A percentile compares a stretch with the other conserved stretches of the same genome.
Conservation (phyloP, 1,139 yeast genomes). For the Suhomyces coccinellae region DNA sequence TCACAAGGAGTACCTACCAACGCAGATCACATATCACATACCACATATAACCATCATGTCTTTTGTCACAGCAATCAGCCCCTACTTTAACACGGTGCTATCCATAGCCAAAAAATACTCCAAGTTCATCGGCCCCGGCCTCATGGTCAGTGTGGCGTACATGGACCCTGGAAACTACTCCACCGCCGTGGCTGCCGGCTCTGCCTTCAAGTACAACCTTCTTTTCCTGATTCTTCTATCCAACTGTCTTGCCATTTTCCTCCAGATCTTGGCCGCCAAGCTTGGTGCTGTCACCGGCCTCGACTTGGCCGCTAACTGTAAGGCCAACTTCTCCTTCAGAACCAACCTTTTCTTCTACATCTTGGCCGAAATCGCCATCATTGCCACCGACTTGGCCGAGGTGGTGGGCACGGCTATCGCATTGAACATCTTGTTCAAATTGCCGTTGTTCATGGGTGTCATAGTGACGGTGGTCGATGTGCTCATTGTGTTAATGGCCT, state of each 20-base stretch:
- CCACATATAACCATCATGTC: neutral
- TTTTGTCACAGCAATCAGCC: neutral
- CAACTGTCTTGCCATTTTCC: constrained; percentile 80
- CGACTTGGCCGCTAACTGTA: constrained; percentile 79
- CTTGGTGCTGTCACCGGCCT: constrained; percentile 84
- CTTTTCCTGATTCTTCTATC: constrained; percentile 79
- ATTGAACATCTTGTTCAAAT: constrained; percentile 66
- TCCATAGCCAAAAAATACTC: constrained; percentile 48
- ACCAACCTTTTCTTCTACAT: constrained; percentile 58
- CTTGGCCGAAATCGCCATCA: constrained; percentile 72
- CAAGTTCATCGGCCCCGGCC: constrained; percentile 85
- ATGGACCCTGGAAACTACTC: constrained; percentile 98
- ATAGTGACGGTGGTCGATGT: constrained; percentile 83
- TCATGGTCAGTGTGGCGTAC: constrained; percentile 93
- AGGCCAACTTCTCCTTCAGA: constrained; percentile 65
- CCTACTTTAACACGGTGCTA: neutral
- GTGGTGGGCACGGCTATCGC: constrained; percentile 84
- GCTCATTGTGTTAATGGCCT: constrained; percentile 79
- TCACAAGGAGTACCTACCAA: too few species aligned
- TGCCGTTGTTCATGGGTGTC: constrained; percentile 82
- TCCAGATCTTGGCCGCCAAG: constrained; percentile 82
- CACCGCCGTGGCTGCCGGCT: constrained; percentile 92
- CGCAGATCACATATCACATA: too few species aligned
- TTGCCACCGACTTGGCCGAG: constrained; percentile 89
- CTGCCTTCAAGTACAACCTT: constrained; percentile 79